Base-by-base conservation (phyloP, 2,329 filamentous ascomycete species). In the Chalaropsis thielavioides region DNA sequence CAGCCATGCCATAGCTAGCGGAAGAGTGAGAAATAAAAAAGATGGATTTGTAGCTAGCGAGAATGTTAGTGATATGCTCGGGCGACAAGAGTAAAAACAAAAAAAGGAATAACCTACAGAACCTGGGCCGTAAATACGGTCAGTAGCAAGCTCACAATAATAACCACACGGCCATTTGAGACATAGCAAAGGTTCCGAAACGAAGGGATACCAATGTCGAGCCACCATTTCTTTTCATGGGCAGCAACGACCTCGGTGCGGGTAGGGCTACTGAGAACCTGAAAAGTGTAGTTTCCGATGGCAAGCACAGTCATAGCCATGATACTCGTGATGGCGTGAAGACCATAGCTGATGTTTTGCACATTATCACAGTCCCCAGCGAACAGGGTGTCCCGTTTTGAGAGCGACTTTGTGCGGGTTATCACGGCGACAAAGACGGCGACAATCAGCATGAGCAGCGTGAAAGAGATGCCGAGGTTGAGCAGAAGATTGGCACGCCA, bases 201-300 rank as follows among this genome's bases (percentile, higher is more conserved):
- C 11, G 80, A 81, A 6, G 80, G 78, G 19, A 82, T 74, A 6
- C 81, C 81, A 35, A 83, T 78, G 67, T 83, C 79, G 62, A 83
- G 71, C 80, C 80, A 82, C 56, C 70, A 72, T 68, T 73, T 74
- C 41, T 71, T 72, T 11, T 71, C 72, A 68, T 83, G 81, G 4
- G 80, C 80, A 13, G 68, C 70, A 35, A 76, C 73, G 8, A 83
- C 70, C 68, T 83, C 80, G 11, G 71, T 71, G 49, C 80, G 75
- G 7, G 79, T 82, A 5, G 81, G 81, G 68, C 80, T 82, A 69
- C 74, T 76, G 13, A 83, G 76, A n/a, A 81, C 74, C 70, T 83
- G 81, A 66, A 81, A 79, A 46, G 75, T 74, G 69, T 82, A 83
- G 72, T 81, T 81, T 11, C 76, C 80, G 2, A 76, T 78, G 0